These are phyloP conservation scores for Platanthera zijinensis DNA, from an alignment of 106 monocot genomes.

Conservation along the genomic window DNA sequence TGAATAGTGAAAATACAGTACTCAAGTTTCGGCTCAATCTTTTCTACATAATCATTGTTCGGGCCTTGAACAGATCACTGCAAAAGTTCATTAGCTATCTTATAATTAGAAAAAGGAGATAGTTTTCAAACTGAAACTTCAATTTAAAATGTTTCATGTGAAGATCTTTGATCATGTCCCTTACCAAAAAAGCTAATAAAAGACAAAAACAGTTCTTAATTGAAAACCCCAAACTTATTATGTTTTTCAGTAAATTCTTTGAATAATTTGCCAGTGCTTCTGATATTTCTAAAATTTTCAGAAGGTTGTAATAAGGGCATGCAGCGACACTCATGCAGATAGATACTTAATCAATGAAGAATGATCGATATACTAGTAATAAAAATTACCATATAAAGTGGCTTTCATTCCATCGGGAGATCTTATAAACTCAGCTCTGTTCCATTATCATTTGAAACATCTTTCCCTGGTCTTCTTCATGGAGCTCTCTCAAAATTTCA, in stretches of 20 bases:
- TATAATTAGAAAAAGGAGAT: not conserved
- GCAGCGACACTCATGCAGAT: not conserved
- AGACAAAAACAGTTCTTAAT: not conserved
- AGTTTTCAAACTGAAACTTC: not conserved
- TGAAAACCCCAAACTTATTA: not conserved
- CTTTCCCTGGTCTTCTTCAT: conserved; percentile 31
- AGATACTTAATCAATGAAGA: not conserved
- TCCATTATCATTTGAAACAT: conserved; percentile 46
- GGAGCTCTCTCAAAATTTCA: conserved; percentile 55
- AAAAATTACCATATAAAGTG: conserved; percentile 3
- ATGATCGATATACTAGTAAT: not conserved
- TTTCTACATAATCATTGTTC: too few species aligned
- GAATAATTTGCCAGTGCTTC: too few species aligned
- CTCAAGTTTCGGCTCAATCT: too few species aligned
- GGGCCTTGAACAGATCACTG: not conserved
- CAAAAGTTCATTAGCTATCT: not conserved
- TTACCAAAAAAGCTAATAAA: not conserved
- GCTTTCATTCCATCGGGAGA: not conserved
- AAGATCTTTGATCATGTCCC: not conserved
- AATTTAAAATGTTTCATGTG: not conserved
- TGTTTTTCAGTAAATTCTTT: too few species aligned
- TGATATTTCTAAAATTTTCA: not conserved
- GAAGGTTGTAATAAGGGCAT: not conserved
- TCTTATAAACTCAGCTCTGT: conserved; percentile 6
- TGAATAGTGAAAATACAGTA: too few species aligned